Base-by-base conservation (phyloP, 2,329 filamentous ascomycete species). In the Scedosporium apiospermum region DNA sequence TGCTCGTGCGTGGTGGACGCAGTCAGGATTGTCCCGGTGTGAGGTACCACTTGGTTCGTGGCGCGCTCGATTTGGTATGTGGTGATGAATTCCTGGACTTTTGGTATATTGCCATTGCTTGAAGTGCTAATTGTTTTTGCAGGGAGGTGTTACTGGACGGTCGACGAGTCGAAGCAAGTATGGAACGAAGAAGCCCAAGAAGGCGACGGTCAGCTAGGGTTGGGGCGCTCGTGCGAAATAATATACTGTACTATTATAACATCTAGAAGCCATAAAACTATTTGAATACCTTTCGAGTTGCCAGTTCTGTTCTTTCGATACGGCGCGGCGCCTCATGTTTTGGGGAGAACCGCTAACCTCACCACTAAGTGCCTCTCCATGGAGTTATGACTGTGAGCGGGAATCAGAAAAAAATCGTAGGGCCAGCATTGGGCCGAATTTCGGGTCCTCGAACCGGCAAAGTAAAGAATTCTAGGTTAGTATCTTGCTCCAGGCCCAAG, bases 21-120 rank as follows among this genome's bases (percentile, higher is more conserved):
- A 87, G 86, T 67, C 95, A 98, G 83, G 95, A 99, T 87, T 99
- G 95, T 79, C 95, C 95, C 65, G 95, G 95, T 87, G 95, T 99
- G 77, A 88, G 93, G 72, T 99, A 99, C 75, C 91, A 96, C 76
- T 79, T 97, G 70, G 90, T 99, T 51, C 82, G 95, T 73, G 95
- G 95, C 38, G 91, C 93, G 21, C 79, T 96, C 76, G 95, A 99
- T 84, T 76, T 99, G 85, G 93, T 96, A 81, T 71, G 89, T 84
- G 66, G 10, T 38, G 4, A 38, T 10, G 34, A 38, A 38, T 4
- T 38, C 34, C 34, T 3, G 10, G 34, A 38, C 34, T 14, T 12
- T 38, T 6, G 34, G 10, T 3, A 3, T 38, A 12, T 12, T 57
- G 16, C 14, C 16, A n/a, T 57, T 58, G 38, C 12, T 21, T 18